Conservation (phyloP, 139 green algal species). For the Chlamydomonas sp. region DNA sequence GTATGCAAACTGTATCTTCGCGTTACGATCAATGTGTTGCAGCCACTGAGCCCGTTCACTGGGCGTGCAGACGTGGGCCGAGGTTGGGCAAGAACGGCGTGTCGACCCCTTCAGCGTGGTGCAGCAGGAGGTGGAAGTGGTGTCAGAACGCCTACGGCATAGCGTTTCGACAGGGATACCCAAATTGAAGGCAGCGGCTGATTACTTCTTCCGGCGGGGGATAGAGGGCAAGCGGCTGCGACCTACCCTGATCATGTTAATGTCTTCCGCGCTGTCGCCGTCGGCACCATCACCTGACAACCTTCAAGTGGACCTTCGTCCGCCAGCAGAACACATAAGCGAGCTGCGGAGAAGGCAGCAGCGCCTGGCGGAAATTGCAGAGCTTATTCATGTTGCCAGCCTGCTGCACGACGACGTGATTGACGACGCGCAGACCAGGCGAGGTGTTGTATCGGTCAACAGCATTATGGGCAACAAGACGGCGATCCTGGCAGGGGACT, state of each 20-base stretch:
- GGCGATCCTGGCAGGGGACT: constrained; percentile 98
- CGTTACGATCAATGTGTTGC: neutral
- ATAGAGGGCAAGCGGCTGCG: constrained; percentile 94
- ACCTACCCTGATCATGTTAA: constrained; percentile 88
- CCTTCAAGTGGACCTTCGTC: constrained; percentile 68
- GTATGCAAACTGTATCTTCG: neutral
- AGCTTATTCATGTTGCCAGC: constrained; percentile 96
- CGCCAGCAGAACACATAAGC: constrained; percentile 60
- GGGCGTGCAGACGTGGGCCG: constrained; percentile 17
- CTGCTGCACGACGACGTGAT: constrained; percentile 98
- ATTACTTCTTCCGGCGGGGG: constrained; percentile 73
- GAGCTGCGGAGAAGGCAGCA: constrained; percentile 88
- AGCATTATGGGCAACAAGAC: constrained; percentile 83
- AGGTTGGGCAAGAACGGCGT: neutral
- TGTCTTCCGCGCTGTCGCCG: constrained; percentile 82
- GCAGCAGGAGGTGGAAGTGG: constrained; percentile 75
- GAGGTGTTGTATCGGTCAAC: constrained; percentile 91
- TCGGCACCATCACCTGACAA: constrained; percentile 46
- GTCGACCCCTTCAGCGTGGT: constrained; percentile 83
- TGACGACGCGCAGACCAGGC: constrained; percentile 86
- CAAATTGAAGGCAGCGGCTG: constrained; percentile 64
- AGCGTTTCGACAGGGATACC: constrained; percentile 88
- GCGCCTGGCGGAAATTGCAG: constrained; percentile 95
- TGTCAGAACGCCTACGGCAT: constrained; percentile 84
- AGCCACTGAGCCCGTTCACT: neutral